Percentiles rank a stretch among this genome's conserved stretches.
Conservation (phyloP, 805 yeast species). For the Myxozyma melibiosi region DNA sequence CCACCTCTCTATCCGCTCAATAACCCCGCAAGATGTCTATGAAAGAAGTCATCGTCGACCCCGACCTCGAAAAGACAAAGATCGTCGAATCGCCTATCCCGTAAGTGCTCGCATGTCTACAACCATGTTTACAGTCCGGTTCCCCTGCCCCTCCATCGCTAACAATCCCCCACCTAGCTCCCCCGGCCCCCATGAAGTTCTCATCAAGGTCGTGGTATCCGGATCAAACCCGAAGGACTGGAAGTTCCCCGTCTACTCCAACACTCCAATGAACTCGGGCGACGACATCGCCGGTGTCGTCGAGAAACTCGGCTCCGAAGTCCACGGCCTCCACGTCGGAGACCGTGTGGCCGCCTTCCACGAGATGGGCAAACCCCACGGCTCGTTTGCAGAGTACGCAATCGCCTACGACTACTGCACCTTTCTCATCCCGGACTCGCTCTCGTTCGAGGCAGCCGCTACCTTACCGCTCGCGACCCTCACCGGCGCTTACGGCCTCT, state of each 20-base stretch:
- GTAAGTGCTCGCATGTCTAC: too few relatives aligned
- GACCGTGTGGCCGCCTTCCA: conserved; percentile 33
- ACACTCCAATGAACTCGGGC: conserved; percentile 21
- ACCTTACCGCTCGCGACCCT: conserved; percentile 26
- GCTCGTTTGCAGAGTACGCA: conserved; percentile 31
- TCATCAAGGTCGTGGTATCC: conserved; percentile 20
- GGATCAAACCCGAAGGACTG: conserved; percentile 27
- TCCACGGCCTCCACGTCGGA: conserved; percentile 19
- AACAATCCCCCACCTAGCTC: not conserved
- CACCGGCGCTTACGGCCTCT: conserved; percentile 25
- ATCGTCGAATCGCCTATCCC: conserved; percentile 2
- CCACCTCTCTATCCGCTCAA: not conserved
- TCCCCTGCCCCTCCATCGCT: not conserved
- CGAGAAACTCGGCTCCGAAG: conserved; percentile 23
- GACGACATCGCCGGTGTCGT: conserved; percentile 29
- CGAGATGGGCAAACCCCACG: conserved; percentile 16
- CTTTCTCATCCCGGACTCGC: conserved; percentile 22
- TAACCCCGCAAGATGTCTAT: not conserved
- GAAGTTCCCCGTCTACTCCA: conserved; percentile 14
- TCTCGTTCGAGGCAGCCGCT: conserved; percentile 28
- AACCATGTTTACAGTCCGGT: not conserved
- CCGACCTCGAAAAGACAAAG: not conserved
- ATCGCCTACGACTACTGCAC: conserved; percentile 20
- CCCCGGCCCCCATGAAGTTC: conserved; percentile 7
- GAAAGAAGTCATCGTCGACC: conserved; percentile 15